Evolutionary conservation across 2,329 filamentous ascomycete genomes (phyloP), one percentile per base, ranked within the genome.

Genomic region (Pseudocercospora ulei): DNA sequence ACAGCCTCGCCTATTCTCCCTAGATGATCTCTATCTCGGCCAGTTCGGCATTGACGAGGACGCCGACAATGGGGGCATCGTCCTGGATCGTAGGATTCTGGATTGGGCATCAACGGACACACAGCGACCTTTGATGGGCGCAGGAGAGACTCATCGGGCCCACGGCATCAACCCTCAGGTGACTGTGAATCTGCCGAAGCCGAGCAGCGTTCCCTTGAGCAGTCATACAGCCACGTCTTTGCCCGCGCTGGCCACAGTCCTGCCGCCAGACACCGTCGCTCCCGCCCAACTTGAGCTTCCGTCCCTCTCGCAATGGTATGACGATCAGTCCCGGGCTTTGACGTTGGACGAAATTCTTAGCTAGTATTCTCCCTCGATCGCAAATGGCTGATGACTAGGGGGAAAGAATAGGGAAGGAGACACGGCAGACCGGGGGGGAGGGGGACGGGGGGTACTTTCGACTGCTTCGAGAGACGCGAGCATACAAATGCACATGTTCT

Each of bases 71-170:
- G 55, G 52, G 18, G 56, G 46, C 2, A 56, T 60, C 16, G 53
- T 54, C 2, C 51, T 62, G 8, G 58, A 61, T 35, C 51, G 59
- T 11, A 52, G 53, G 14, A 62, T 62, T 25, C 40, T 62, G 13
- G 56, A 60, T 33, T 61, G 55, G 55, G 54, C 51, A 7, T 23
- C 38, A 9, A 14, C 16, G 7, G 46, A 48, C 20, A 34, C 34
- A 13, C 22, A 33, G 8, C 33, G 39, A 11, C 11, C 30, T 12
- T 20, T 19, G 7, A 9, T 22, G 3, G 23, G 29, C 18, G 25
- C 26, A n/a, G 40, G 23, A 9, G 33, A 36, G 7, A 16, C n/a
- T 11, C 25, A 12, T 23, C 17, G 48, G 31, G 23, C 38, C 34
- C 38, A 42, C 16, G 47, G 45, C 12, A 56, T 52, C 24, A 50